phyloP scores from a whole-genome alignment of 179 eudicot genomes.

The Beta corolliflora region DNA sequence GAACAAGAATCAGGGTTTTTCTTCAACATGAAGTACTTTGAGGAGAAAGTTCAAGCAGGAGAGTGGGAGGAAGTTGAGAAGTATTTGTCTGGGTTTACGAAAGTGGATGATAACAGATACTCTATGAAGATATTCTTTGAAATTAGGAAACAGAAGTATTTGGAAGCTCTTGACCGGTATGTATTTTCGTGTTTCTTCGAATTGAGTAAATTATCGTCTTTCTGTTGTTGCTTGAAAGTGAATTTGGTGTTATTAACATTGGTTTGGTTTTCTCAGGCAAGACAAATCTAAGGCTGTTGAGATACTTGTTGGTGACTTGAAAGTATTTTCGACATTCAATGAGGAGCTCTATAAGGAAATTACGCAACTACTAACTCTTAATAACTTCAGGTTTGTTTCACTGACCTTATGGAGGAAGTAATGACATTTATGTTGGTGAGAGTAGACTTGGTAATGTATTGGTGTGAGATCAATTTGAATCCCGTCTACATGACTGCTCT shows the following conservation, averaged over 20 bases:
- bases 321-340: slow-evolving; percentile 80
- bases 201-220: background rate
- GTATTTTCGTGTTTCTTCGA: slow-evolving; percentile 1
- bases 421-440: too few species aligned
- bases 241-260: background rate
- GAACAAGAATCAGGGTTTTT: slow-evolving; percentile 88
- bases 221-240: background rate
- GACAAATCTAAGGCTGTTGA: slow-evolving; percentile 74
- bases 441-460: too few species aligned
- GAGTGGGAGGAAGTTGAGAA: slow-evolving; percentile 96
- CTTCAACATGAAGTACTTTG: slow-evolving; percentile 88
- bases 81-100: slow-evolving; percentile 78
- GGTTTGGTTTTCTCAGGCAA: slow-evolving; percentile 45
- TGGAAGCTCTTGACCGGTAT: slow-evolving; percentile 81
- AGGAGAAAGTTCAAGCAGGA: slow-evolving; percentile 81
- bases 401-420: background rate
- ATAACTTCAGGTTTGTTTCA: slow-evolving; percentile 65
- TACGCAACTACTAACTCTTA: slow-evolving; percentile 69
- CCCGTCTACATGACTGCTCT: too few species aligned
- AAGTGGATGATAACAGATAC: slow-evolving; percentile 83
- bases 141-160: slow-evolving; percentile 84
- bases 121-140: slow-evolving; percentile 90
- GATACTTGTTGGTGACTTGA: slow-evolving; percentile 71
- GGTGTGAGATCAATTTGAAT: too few species aligned
- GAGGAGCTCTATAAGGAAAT: slow-evolving; percentile 76